Conservation (phyloP, 108 stramenopile genomes). For the Cyclostephanos invisitatus region DNA sequence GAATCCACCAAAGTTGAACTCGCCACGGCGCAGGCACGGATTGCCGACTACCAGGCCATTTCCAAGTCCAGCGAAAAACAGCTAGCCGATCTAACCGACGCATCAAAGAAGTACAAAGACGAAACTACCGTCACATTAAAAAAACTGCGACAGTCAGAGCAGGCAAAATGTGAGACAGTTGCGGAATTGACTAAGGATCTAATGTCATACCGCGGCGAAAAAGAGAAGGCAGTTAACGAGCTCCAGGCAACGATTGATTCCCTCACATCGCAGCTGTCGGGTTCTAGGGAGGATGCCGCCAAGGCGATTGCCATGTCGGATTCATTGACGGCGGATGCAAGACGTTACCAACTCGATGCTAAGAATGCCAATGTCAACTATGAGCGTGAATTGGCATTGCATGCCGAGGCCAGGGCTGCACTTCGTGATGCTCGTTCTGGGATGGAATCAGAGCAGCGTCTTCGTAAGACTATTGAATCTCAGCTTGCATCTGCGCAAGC, state of each 20-base stretch:
- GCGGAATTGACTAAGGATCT: slow-evolving; percentile 81
- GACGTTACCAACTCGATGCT: slow-evolving; percentile 55
- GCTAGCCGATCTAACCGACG: slow-evolving; percentile 61
- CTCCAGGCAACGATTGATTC: slow-evolving; percentile 58
- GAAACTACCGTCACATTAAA: slow-evolving; percentile 50
- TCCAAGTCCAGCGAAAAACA: slow-evolving; percentile 76
- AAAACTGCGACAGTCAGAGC: slow-evolving; percentile 57
- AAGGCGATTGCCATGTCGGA: slow-evolving; percentile 45
- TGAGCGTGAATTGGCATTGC: slow-evolving; percentile 82
- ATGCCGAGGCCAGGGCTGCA: slow-evolving; percentile 70
- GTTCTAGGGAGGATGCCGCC: slow-evolving; percentile 58
- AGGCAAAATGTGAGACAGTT: slow-evolving; percentile 59
- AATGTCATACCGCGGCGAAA: slow-evolving; percentile 62
- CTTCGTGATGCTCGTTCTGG: slow-evolving; percentile 70
- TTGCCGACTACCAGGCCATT: slow-evolving; percentile 58
- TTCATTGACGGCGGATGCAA: slow-evolving; percentile 59
- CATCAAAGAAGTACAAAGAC: slow-evolving; percentile 63
- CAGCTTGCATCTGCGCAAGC: slow-evolving; percentile 35
- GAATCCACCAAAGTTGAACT: slow-evolving; percentile 64
- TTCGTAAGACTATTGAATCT: slow-evolving; percentile 57
- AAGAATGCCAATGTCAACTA: slow-evolving; percentile 60
- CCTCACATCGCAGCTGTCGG: slow-evolving; percentile 48
- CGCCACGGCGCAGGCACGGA: slow-evolving; percentile 51
- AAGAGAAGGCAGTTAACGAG: slow-evolving; percentile 61
- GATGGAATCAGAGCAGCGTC: slow-evolving; percentile 53